phyloP scores from a whole-genome alignment of 306 rosid genomes.

The Trichosanthes truncata region DNA sequence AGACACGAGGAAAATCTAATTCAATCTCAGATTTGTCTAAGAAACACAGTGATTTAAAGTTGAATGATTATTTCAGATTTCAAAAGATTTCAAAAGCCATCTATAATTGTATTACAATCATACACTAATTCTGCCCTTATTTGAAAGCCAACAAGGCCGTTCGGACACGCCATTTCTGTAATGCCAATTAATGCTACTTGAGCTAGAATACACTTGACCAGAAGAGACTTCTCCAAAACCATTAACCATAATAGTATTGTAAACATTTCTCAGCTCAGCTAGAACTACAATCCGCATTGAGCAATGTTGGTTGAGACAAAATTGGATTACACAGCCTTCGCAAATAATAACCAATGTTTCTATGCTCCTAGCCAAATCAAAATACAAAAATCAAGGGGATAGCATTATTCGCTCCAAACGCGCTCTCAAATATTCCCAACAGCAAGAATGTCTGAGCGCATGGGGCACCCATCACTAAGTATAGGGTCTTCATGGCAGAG shows the following conservation, averaged over 20 bases:
- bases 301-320: neutral
- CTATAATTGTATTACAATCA: neutral
- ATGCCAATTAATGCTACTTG: neutral
- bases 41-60: neutral
- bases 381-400: constrained; percentile 1
- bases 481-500: neutral
- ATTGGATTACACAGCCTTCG: neutral
- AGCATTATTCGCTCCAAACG: neutral
- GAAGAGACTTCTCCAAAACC: neutral
- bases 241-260: neutral
- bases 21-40: neutral
- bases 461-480: neutral
- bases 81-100: neutral
- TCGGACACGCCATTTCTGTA: no score
- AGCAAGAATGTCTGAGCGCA: neutral
- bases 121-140: neutral
- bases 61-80: neutral
- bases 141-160: no score
- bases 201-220: no score
- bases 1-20: neutral
- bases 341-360: constrained; percentile 6
- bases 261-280: constrained; percentile 1
- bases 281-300: neutral
- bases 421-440: no score
- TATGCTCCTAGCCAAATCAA: neutral